Base-by-base conservation (phyloP, 345 rosid species). In the Toxicodendron radicans region DNA sequence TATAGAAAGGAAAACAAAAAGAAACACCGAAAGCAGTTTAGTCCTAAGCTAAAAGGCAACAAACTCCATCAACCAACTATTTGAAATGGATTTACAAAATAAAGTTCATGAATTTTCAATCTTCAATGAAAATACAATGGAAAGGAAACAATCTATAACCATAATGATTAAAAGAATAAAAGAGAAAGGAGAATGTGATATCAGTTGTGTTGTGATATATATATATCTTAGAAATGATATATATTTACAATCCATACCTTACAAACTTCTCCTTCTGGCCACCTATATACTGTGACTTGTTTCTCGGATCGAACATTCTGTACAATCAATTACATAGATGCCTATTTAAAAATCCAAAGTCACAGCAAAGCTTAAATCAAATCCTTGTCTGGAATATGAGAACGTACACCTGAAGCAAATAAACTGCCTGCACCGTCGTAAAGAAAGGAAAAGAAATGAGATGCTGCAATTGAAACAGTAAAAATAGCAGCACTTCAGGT, bases 231-330 rank as follows among this genome's bases (percentile, higher is more conserved):
- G 27, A 8, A 13, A 45, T 1, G 6, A 12, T 23, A 45, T 45
- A 43, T 57, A 38, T n/a, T n/a, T 58, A 20, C n/a, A 43, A 45
- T 38, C 41, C 71, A 56, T 79, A 88, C 94, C 98, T 89, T 27
- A 93, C 91, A 63, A 91, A 91, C 70, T 91, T 87, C 78, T 91
- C 95, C 74, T 77, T 88, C 57, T 89, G 89, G 68, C 93, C 98
- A 69, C 88, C 93, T 38, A 87, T 91, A 73, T 78, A 85, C 75
- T 88, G 95, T 72, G 97, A 91, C 82, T 91, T 93, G 87, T 84
- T 89, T 77, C 83, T 82, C 71, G 82, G 79, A 56, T 85, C 95
- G 76, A 88, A 87, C 91, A 90, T 88, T 79, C 76, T 79, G 78
- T 51, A 62, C 60, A 67, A 75, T 58, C 16, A 62, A 74, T 78